These are phyloP conservation scores for Monilinia vaccinii-corymbosi DNA, from an alignment of 2,329 filamentous ascomycete species.

Conservation along the genomic window DNA sequence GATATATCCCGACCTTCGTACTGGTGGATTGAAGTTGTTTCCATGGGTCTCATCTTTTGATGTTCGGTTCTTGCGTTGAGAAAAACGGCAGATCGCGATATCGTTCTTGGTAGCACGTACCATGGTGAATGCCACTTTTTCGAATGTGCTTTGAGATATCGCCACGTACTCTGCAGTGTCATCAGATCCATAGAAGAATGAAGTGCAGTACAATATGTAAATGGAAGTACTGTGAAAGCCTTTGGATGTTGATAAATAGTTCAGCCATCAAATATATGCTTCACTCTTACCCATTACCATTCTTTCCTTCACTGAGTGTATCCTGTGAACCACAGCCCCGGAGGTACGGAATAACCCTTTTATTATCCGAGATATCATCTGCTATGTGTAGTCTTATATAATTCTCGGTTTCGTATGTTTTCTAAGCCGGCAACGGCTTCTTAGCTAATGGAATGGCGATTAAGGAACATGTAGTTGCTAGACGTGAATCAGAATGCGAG, in stretches of 20 bases:
- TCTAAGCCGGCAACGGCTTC: fast-evolving
- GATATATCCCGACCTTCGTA: no score
- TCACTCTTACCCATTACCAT: neutral
- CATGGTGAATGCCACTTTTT: neutral
- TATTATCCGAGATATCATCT: neutral
- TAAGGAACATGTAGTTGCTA: no score
- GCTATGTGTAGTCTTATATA: neutral
- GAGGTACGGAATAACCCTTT: neutral
- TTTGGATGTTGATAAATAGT: neutral
- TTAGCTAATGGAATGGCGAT: neutral
- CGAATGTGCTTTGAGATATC: neutral
- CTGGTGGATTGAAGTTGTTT: neutral
- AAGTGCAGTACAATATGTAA: neutral
- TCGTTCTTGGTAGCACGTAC: neutral
- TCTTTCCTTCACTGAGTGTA: neutral
- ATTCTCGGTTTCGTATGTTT: neutral
- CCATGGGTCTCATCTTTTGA: neutral
- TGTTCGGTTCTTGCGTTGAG: neutral
- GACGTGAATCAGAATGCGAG: neutral
- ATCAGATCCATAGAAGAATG: no score
- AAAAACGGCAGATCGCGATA: neutral
- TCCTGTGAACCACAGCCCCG: neutral
- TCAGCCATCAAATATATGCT: neutral
- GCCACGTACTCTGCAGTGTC: neutral
- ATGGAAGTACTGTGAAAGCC: neutral